Evolutionary conservation across 352 stramenopile species (phyloP).

Genomic region (Phytopythium vexans): DNA sequence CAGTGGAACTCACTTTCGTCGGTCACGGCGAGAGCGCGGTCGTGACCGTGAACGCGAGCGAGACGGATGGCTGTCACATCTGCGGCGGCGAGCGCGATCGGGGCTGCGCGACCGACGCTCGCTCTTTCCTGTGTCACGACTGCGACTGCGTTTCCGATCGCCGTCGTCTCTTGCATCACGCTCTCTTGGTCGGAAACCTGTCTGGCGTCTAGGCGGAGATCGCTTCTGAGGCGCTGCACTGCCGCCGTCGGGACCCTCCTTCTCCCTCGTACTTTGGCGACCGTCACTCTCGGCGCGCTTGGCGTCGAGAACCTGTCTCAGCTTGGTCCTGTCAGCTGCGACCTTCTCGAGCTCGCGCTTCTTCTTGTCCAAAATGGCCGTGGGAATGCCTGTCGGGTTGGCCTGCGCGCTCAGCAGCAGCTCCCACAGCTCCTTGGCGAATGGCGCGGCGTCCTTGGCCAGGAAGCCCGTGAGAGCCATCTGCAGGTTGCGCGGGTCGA

Average conservation of each 20-base stretch:
- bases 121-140: background rate
- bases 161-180: too few relatives aligned
- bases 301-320: conserved; percentile 54
- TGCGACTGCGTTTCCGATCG: too few relatives aligned
- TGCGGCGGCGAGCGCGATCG: background rate
- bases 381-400: conserved; percentile 86
- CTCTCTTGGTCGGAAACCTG: too few relatives aligned
- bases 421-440: conserved; percentile 90
- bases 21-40: background rate
- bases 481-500: conserved; percentile 87
- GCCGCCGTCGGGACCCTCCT: background rate
- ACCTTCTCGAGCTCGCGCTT: conserved; percentile 83
- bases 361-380: conserved; percentile 86
- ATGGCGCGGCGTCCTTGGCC: conserved; percentile 81
- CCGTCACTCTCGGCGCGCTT: conserved; percentile 35
- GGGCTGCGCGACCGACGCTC: background rate
- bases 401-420: conserved; percentile 87
- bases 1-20: background rate
- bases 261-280: background rate
- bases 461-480: conserved; percentile 89
- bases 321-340: conserved; percentile 46
- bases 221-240: too few relatives aligned
- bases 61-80: background rate
- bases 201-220: too few relatives aligned
- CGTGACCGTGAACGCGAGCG: conserved; percentile 1